phyloP scores from a whole-genome alignment of 2,329 filamentous ascomycete species.

The Trichoderma oligosporum region DNA sequence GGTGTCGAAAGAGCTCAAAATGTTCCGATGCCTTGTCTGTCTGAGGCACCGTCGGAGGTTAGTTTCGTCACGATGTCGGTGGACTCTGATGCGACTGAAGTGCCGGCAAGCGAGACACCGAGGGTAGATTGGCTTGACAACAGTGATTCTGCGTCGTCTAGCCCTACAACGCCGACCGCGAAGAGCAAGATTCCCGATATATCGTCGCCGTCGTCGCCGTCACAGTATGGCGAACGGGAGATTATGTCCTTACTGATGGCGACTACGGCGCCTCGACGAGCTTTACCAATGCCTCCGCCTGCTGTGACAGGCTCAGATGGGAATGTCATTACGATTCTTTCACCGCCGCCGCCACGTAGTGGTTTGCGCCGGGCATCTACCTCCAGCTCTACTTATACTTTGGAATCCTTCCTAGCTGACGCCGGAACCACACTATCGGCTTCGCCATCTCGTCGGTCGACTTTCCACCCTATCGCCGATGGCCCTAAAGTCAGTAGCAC shows the following conservation, averaged over 20 bases:
- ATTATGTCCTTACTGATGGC: slow-evolving; percentile 33
- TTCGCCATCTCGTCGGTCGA: slow-evolving; percentile 25
- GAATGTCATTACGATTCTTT: slow-evolving; percentile 28
- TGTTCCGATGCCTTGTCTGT: neutral
- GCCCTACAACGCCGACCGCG: slow-evolving; percentile 14
- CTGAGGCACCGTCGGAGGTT: slow-evolving; percentile 21
- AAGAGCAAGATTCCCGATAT: neutral
- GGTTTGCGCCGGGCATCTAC: slow-evolving; percentile 26
- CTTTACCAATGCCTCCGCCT: slow-evolving; percentile 31
- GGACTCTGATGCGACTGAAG: slow-evolving; percentile 23
- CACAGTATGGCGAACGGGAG: slow-evolving; percentile 34
- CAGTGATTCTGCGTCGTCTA: slow-evolving; percentile 18
- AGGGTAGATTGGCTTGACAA: slow-evolving; percentile 10
- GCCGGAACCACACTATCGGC: slow-evolving; percentile 24
- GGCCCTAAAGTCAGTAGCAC: slow-evolving; percentile 37
- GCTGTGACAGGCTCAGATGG: slow-evolving; percentile 29
- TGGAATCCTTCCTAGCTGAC: slow-evolving; percentile 16
- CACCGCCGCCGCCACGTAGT: slow-evolving; percentile 28
- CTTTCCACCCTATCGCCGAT: slow-evolving; percentile 21
- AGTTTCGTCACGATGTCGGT: slow-evolving; percentile 30
- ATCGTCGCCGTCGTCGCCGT: slow-evolving; percentile 30
- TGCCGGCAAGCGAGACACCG: slow-evolving; percentile 21
- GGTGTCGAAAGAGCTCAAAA: neutral
- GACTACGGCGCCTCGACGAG: slow-evolving; percentile 23
- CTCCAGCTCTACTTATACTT: slow-evolving; percentile 29